Percentiles rank a stretch among this genome's conserved stretches.
Conservation (phyloP, 1,284 basidiomycete species). For the Leccinum pachyderme region DNA sequence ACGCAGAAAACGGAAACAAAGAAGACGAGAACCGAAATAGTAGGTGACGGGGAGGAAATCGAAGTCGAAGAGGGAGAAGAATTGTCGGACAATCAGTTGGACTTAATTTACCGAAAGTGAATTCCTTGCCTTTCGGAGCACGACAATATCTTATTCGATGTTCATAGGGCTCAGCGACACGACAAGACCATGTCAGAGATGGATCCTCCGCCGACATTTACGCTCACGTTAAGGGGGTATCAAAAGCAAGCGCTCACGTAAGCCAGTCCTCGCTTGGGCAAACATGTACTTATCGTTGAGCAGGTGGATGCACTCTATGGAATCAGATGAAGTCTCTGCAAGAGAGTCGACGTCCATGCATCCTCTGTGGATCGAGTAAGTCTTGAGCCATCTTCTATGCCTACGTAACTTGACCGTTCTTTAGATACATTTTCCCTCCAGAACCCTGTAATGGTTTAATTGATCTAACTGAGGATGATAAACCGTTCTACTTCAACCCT, state of each 20-base stretch:
- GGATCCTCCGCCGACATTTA: conserved; percentile 81
- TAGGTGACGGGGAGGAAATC: conserved; percentile 65
- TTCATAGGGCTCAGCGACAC: conserved; percentile 76
- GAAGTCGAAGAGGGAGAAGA: conserved; percentile 79
- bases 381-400: conserved; percentile 11
- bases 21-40: conserved; percentile 49
- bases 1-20: conserved; percentile 26
- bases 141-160: conserved; percentile 7
- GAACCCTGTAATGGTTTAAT: conserved; percentile 55
- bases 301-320: conserved; percentile 93
- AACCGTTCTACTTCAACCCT: conserved; percentile 82
- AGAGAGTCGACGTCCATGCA: conserved; percentile 80
- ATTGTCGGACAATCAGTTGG: conserved; percentile 73
- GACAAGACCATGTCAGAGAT: conserved; percentile 78
- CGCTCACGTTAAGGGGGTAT: conserved; percentile 80
- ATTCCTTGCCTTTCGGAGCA: background rate
- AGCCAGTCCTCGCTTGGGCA: conserved; percentile 15
- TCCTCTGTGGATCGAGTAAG: conserved; percentile 93
- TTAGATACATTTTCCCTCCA: conserved; percentile 67
- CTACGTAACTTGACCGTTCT: background rate
- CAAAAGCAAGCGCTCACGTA: conserved; percentile 90
- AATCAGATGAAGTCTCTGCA: conserved; percentile 68
- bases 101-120: conserved; percentile 80
- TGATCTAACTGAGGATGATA: conserved; percentile 70
- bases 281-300: background rate